Percentiles rank a stretch among this genome's conserved stretches.
phyloP scores from a whole-genome alignment of 352 stramenopile species.

The Globisporangium spinosum region DNA sequence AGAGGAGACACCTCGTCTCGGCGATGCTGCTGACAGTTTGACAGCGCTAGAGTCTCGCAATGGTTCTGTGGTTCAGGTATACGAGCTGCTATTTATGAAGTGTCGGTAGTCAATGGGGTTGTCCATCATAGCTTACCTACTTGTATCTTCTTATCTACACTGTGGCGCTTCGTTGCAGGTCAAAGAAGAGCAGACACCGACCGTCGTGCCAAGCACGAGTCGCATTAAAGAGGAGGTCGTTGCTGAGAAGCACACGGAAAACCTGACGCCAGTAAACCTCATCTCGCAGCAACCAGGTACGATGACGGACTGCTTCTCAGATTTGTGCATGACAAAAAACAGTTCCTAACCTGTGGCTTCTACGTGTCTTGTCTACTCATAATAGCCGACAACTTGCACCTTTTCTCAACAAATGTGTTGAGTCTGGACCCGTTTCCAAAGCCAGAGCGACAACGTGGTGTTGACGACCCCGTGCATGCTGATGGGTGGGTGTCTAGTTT shows the following conservation, averaged over 20 bases:
- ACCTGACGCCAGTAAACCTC: background rate
- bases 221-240: conserved; percentile 9
- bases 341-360: background rate
- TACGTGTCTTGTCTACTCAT: background rate
- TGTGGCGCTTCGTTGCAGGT: background rate
- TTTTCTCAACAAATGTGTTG: conserved; percentile 15
- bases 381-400: background rate
- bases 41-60: background rate
- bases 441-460: background rate
- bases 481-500: conserved; percentile 31
- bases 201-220: background rate
- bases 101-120: background rate
- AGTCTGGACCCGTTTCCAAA: conserved; percentile 12
- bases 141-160: background rate
- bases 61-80: background rate
- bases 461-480: background rate
- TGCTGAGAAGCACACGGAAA: background rate
- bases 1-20: background rate
- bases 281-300: background rate
- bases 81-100: background rate
- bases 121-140: background rate
- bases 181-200: conserved; percentile 4
- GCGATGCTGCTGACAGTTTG: background rate
- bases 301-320: background rate
- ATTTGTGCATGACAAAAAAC: background rate